Evolutionary conservation across 2,329 filamentous ascomycete genomes (phyloP).

Genomic region (Cladosporium halotolerans): DNA sequence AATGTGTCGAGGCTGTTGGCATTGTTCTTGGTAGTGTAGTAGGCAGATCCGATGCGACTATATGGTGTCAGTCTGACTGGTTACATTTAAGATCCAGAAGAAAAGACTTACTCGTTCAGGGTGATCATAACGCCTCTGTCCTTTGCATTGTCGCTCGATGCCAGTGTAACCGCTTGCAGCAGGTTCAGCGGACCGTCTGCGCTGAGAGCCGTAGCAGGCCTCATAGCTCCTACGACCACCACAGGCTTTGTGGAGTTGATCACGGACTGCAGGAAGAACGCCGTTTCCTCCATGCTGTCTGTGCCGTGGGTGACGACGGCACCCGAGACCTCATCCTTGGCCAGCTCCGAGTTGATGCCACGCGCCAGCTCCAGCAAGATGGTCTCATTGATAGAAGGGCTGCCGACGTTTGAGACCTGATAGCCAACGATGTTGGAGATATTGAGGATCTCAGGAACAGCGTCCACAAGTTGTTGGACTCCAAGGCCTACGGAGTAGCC

Average conservation of each 20-base stretch:
- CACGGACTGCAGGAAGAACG: slow-evolving; percentile 57
- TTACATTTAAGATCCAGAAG: neutral
- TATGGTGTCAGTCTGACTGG: neutral
- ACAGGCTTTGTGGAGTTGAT: slow-evolving; percentile 54
- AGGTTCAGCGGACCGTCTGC: slow-evolving; percentile 60
- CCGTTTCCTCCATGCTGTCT: slow-evolving; percentile 58
- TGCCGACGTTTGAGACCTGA: slow-evolving; percentile 33
- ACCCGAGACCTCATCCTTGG: slow-evolving; percentile 37
- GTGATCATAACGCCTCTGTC: slow-evolving; percentile 54
- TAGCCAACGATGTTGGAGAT: slow-evolving; percentile 51
- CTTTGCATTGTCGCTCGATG: slow-evolving; percentile 39
- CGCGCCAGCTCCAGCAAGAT: slow-evolving; percentile 45
- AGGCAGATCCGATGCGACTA: slow-evolving; percentile 49
- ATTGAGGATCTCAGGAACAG: slow-evolving; percentile 50
- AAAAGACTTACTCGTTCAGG: slow-evolving; percentile 45
- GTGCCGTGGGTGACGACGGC: slow-evolving; percentile 60
- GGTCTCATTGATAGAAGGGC: slow-evolving; percentile 39
- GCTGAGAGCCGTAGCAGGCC: slow-evolving; percentile 55
- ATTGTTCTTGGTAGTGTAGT: slow-evolving; percentile 56
- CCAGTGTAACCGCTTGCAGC: slow-evolving; percentile 54
- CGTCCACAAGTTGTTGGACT: slow-evolving; percentile 47
- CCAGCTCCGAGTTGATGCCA: slow-evolving; percentile 45
- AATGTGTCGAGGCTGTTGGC: slow-evolving; percentile 60
- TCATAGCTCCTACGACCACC: slow-evolving; percentile 57
- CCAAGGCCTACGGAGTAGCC: slow-evolving; percentile 50